Percentiles rank a stretch among this genome's conserved stretches.
Conservation (phyloP, 495 filamentous ascomycete species). For the Mycothermus thermophilus region DNA sequence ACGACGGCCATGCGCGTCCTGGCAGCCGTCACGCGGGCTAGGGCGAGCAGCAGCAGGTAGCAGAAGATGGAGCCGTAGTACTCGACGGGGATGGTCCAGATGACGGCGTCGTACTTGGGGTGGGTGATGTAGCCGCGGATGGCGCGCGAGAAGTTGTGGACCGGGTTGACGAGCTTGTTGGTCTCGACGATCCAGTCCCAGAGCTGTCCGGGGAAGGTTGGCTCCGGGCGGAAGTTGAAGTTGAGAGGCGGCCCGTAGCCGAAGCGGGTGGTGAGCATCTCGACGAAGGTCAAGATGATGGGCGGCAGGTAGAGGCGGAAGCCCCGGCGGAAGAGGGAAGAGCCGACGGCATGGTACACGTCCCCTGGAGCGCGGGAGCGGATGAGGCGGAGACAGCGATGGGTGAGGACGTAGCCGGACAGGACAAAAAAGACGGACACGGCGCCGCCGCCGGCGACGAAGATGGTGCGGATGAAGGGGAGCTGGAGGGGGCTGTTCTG, state of each 20-base stretch:
- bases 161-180: slow-evolving; percentile 26
- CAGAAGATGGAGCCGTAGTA: slow-evolving; percentile 32
- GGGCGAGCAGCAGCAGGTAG: slow-evolving; percentile 1
- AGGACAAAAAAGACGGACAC: slow-evolving; percentile 53
- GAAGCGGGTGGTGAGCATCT: background rate
- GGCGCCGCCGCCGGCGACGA: slow-evolving; percentile 45
- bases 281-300: slow-evolving; percentile 1
- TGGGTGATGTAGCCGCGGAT: slow-evolving; percentile 1
- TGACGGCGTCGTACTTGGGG: slow-evolving; percentile 6
- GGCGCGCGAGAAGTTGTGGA: slow-evolving; percentile 30
- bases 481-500: slow-evolving; percentile 25
- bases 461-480: slow-evolving; percentile 38
- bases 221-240: slow-evolving; percentile 1
- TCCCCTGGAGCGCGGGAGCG: background rate
- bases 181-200: slow-evolving; percentile 5
- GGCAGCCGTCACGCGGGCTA: background rate
- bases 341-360: slow-evolving; percentile 2
- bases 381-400: slow-evolving; percentile 33
- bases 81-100: slow-evolving; percentile 43
- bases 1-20: background rate
- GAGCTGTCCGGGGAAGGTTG: slow-evolving; percentile 2
- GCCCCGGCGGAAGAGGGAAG: slow-evolving; percentile 6
- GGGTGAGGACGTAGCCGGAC: slow-evolving; percentile 46
- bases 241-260: slow-evolving; percentile 1
- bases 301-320: slow-evolving; percentile 9